These are phyloP conservation scores for Dryas integrifolia DNA, from an alignment of 331 rosid species.

Conservation along the genomic window DNA sequence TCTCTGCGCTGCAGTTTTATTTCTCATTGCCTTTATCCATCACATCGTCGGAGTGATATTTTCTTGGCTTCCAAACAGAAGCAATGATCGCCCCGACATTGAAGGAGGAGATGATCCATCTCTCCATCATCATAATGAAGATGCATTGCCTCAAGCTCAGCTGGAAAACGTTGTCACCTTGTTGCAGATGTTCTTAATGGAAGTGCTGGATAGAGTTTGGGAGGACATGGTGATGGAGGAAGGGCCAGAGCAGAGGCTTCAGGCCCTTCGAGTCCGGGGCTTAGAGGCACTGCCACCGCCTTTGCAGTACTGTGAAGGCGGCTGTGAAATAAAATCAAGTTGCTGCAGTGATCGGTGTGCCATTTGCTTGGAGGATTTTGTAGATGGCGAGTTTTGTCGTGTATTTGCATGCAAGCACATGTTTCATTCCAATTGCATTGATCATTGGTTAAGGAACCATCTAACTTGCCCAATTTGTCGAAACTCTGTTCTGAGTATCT, in stretches of 20 bases:
- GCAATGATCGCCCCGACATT: not conserved
- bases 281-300: slow-evolving; percentile 9
- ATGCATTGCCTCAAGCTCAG: not conserved
- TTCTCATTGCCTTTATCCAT: slow-evolving; percentile 19
- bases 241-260: slow-evolving; percentile 8
- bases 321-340: not conserved
- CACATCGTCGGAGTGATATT: not conserved
- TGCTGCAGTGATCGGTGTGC: slow-evolving; percentile 14
- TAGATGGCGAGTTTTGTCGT: slow-evolving; percentile 19
- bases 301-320: not conserved
- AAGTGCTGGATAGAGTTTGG: slow-evolving; percentile 21
- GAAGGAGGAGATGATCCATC: not conserved
- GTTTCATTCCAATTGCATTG: slow-evolving; percentile 12
- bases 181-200: slow-evolving; percentile 13
- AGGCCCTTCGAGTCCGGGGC: not conserved
- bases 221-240: slow-evolving; percentile 22
- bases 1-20: not conserved
- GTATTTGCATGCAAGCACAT: slow-evolving; percentile 18
- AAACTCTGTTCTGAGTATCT: slow-evolving; percentile 8
- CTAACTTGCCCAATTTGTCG: slow-evolving; percentile 25
- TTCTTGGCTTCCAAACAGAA: slow-evolving; percentile 20
- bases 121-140: not conserved
- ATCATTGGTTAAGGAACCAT: slow-evolving; percentile 13
- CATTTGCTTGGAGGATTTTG: slow-evolving; percentile 21
- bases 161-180: slow-evolving; percentile 6